These are phyloP conservation scores for Vinca minor DNA, from an alignment of 257 asterid genomes.

Conservation along the genomic window DNA sequence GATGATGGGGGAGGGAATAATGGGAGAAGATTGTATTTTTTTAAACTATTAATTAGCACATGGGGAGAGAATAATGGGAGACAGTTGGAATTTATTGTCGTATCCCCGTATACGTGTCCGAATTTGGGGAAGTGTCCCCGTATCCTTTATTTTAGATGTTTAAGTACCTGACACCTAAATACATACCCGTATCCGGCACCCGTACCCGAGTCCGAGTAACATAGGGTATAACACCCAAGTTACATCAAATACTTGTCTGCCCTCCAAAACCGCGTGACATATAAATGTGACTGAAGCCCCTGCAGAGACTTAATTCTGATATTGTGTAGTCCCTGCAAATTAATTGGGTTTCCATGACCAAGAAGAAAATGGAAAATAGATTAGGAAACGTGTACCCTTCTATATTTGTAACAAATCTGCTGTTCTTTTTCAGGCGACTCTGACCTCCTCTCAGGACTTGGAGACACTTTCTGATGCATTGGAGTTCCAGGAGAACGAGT, in stretches of 20 bases:
- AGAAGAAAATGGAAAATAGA: background rate
- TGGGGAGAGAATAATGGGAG: too few species aligned
- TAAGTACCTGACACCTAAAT: too few species aligned
- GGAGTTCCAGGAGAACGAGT: slow-evolving; percentile 79
- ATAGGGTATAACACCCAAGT: too few species aligned
- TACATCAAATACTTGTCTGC: background rate
- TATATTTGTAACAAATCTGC: background rate
- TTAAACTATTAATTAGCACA: too few species aligned
- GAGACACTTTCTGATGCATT: slow-evolving; percentile 59
- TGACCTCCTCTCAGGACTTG: slow-evolving; percentile 28
- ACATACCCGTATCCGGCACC: too few species aligned
- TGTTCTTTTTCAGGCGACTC: slow-evolving; percentile 37
- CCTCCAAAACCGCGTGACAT: background rate
- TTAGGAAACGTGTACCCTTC: background rate
- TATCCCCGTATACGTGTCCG: too few species aligned
- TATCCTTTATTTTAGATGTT: too few species aligned
- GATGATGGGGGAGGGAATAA: too few species aligned
- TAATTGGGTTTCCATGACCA: background rate
- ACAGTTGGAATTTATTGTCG: too few species aligned
- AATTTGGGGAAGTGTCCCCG: too few species aligned
- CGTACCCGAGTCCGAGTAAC: too few species aligned
- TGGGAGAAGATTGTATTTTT: too few species aligned
- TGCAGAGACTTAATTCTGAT: background rate
- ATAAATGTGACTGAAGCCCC: background rate
- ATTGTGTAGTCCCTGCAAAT: background rate